Evolutionary conservation across 345 rosid species (phyloP), one percentile per base, ranked within the genome.

Genomic region (Noccaea caerulescens): DNA sequence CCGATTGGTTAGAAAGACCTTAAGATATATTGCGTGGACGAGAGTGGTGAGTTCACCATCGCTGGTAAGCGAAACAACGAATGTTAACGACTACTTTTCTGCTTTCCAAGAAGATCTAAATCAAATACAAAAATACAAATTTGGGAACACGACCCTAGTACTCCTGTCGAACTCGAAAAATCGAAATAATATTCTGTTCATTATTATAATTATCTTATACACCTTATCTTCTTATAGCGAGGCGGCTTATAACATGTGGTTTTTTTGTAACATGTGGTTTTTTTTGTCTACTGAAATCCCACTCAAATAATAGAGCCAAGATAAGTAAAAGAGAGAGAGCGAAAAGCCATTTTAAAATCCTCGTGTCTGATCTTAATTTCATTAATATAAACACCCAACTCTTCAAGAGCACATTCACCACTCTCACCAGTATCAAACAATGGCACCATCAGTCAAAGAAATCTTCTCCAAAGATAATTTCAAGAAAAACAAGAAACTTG

Each of bases 401-500:
- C 75, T 18, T 49, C 59, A 53, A 27, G 51, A 63, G 60, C 20
- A 68, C 58, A 68, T 62, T 46, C 73, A 68, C 6, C 60, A 39
- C 57, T 51, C 73, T 67, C 73, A 67, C 38, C 8, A 58, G 65
- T 62, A 23, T 49, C 61, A 47, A 74, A 66, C 55, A 63, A 57
- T 69, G 75, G 65, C 70, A 49, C 10, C 32, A 41, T 57, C 79
- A 10, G 32, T 70, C 25, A 70, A 63, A 70, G 33, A 76, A 56
- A 32, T 64, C 16, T 39, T 76, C 20, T 69, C 79, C 14, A 76
- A 63, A 71, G 64, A 46, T 11, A 12, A 43, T 52, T 59, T 66
- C 46, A 77, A 77, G 59, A 66, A 45, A 51, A 51, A 71, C 41
- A 77, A 77, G 50, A 77, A 71, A 58, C 64, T 66, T 10, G 10